Base-by-base conservation (phyloP, 192 early-diverging fungal genomes). In the Backusella morwellensis region DNA sequence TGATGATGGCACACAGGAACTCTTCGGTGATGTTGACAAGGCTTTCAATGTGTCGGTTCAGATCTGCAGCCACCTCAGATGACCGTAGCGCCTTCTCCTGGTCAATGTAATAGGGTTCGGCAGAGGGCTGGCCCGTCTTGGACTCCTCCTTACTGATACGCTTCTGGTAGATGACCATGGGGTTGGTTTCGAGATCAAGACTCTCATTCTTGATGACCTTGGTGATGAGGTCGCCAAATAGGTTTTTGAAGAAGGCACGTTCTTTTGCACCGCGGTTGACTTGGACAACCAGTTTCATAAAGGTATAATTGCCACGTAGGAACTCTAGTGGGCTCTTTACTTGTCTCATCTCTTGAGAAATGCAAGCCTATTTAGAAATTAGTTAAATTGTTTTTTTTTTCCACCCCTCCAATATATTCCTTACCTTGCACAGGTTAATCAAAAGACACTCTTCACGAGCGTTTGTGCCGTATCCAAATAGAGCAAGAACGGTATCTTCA, bases 401-500 rank as follows among this genome's bases (percentile, higher is more conserved):
- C 0, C 0, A 26, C 0, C 29, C 29, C 1, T 32, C 32, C 32
- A 32, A 1, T 32, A 32, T 32, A 32, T 32, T 32, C 32, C 29
- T 83, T 74, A 93, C 91, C 84, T 96, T 94, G 81, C 99, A 97
- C 42, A 99, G 82, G 81, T 95, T 96, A 63, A 99, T 90, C 79
- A 99, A 83, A 42, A 99, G 80, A 76, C 96, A 99, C 85, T 99
- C 98, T 75, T 99, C 98, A 44, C 97, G 88, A 23, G 91, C 88
- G 81, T 99, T 97, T 80, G 98, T 98, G 0, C 97, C 97, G 86
- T 97, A 99, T 4, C 97, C 97, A 85, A 94, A 99, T 68, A 99
- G 81, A 19, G 97, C 93, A 70, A 99, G 82, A 9, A 97, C 96
- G 0, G 94, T 92, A 9, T 92, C 89, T 80, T 99, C 97, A 21